Conservation (phyloP, 2,329 filamentous ascomycete genomes). For the Lasiodiplodia theobromae region DNA sequence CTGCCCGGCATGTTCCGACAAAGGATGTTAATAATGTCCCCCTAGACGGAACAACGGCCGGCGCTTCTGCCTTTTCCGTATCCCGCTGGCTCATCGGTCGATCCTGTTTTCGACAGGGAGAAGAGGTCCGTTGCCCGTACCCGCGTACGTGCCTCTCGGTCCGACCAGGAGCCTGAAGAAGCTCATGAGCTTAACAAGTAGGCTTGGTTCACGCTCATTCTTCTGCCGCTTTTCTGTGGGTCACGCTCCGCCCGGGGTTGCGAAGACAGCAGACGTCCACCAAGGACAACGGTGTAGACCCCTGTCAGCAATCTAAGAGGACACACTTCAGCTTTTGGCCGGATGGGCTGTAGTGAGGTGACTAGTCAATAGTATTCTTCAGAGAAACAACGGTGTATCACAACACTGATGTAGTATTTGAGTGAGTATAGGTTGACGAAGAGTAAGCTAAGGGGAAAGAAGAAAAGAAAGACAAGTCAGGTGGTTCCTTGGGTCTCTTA, state of each 20-base stretch:
- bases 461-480: too few species aligned
- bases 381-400: too few species aligned
- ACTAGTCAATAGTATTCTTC: too few species aligned
- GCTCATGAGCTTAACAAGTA: neutral
- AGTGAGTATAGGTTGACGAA: too few species aligned
- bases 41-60: neutral
- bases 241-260: neutral
- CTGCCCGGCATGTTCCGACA: neutral
- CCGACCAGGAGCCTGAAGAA: neutral
- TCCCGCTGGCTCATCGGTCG: neutral
- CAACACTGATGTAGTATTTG: too few species aligned
- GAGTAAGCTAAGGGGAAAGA: too few species aligned
- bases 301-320: too few species aligned
- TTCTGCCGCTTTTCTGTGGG: neutral
- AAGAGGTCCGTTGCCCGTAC: neutral
- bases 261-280: neutral
- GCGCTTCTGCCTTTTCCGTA: neutral
- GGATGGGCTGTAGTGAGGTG: too few species aligned
- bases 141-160: neutral
- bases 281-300: neutral
- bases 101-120: neutral
- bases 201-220: neutral
- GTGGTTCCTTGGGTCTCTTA: too few species aligned
- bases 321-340: too few species aligned
- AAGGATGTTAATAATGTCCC: neutral